Base-by-base conservation (phyloP, 2,329 filamentous ascomycete genomes). In the Ceratocystis cacaofunesta region DNA sequence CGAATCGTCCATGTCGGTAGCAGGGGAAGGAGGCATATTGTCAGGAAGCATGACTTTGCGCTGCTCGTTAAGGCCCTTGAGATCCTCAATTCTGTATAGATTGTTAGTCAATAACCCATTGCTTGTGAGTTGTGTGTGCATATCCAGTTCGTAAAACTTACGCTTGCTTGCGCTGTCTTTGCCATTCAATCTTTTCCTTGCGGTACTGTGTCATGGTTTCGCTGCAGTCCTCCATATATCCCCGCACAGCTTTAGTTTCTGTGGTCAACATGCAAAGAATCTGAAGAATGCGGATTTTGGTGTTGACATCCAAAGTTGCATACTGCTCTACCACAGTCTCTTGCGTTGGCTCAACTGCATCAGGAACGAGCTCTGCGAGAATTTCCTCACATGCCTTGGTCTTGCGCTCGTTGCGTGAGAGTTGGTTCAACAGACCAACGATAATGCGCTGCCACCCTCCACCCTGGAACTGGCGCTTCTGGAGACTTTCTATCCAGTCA, bases 121-220 rank as follows among this genome's bases (percentile, higher is more conserved):
- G 32, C 25, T 46, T 17, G 48, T 60, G 7, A 22, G 22, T 52
- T 52, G 22, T 7, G 7, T 12, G 10, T 17, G 8, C 8, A 48
- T 48, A 28, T 36, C 5, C 8, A 25, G 41, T 48, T 61, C 6
- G 8, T 48, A 58, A 12, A 50, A 80, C 83, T 75, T 77, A 86
- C 82, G 79, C 78, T 74, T 82, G 80, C 70, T 86, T 86, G 69
- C 88, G 85, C 70, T 88, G 84, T 69, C 91, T 84, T 76, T 97
- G 92, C 75, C 85, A 88, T 69, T 95, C 90, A 68, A 96, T 96
- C 77, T 96, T 96, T 73, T 95, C 89, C 75, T 99, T 99, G 62
- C 94, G 86, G 72, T 95, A 90, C 65, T 86, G 85, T 1, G 94
- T 99, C 92, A 97, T 96, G 64, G 90, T 89, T 72, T 92, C 89